Evolutionary conservation across 176 grass and related monocot genomes (phyloP).

Genomic region (Triticum turgidum): DNA sequence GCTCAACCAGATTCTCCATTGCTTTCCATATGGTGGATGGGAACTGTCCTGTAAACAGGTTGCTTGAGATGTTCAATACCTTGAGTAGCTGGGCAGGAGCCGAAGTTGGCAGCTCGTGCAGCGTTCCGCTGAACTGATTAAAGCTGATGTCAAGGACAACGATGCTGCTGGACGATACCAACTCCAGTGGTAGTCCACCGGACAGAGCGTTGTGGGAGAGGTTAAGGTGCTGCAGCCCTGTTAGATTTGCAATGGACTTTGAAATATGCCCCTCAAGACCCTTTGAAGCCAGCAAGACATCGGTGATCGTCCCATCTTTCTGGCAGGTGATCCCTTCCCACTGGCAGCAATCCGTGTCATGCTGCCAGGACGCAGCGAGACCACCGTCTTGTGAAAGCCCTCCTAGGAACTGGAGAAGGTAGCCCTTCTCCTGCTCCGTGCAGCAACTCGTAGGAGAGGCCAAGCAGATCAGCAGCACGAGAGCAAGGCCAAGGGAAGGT

Average conservation of each 20-base stretch:
- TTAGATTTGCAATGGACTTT: too few relatives aligned
- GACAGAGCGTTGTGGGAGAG: too few relatives aligned
- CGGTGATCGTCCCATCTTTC: not conserved
- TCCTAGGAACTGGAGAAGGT: conserved; percentile 35
- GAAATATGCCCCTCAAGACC: not conserved
- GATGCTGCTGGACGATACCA: too few relatives aligned
- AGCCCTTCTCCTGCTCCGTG: conserved; percentile 31
- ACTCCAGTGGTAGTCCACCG: too few relatives aligned
- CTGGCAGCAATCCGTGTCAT: conserved; percentile 27
- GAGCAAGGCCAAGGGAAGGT: not conserved
- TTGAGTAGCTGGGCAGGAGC: too few relatives aligned
- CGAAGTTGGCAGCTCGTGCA: too few relatives aligned
- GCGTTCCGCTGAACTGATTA: too few relatives aligned
- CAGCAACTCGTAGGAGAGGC: conserved; percentile 7
- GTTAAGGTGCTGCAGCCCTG: not conserved
- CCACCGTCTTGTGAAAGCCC: not conserved
- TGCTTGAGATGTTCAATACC: too few relatives aligned
- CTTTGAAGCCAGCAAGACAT: not conserved
- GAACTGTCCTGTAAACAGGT: too few relatives aligned
- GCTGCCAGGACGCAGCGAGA: conserved; percentile 22
- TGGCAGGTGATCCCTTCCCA: conserved; percentile 46
- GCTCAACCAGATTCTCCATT: too few relatives aligned
- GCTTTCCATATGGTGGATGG: too few relatives aligned
- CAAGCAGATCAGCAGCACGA: conserved; percentile 25
- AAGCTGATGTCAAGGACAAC: too few relatives aligned